Base-by-base conservation (phyloP, 108 stramenopile genomes). In the Skeletonema costatum region DNA sequence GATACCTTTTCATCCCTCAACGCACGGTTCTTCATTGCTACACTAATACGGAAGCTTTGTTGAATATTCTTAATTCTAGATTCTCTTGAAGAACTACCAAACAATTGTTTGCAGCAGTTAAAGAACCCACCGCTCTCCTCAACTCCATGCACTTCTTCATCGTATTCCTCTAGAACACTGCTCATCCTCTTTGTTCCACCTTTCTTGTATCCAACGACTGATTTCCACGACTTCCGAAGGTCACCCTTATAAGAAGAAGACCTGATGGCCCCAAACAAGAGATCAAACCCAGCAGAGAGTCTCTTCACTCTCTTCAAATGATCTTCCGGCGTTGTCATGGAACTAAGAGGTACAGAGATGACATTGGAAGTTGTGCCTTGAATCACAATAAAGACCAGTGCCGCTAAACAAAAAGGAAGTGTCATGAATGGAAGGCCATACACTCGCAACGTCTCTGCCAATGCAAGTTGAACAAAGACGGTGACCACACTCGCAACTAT, bases 351-450 rank as follows among this genome's bases (percentile, higher is more conserved):
- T n/a, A 84, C 74, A 30, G 83, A 73, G 9, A 80, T 64, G 14
- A 81, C 74, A 35, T 75, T 39, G 0, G 68, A 70, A 32, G 79
- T 74, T 12, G 77, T 83, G 6, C 82, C 82, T 67, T 83, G 82
- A 41, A 84, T 83, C 19, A 74, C 64, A 38, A 83, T 64, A 33
- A 78, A 79, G 39, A 62, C 63, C 14, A 79, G 42, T 2, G 73
- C 51, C 2, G 68, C 60, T 13, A 83, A 30, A 62, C 82, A 83
- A 58, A 83, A 83, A 8, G 82, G 82, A 39, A 83, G 68, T 16
- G 82, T 83, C 77, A 83, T 78, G 69, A 83, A 78, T n/a, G 82
- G 82, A 32, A 83, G 50, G 10, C 77, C 77, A 7, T n/a, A 75
- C n/a, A 78, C 73, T 50, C 38, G 38, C 42, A 83, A 70, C 33